Evolutionary conservation across 805 yeast genomes (phyloP).

Genomic region (Saturnispora zaruensis): DNA sequence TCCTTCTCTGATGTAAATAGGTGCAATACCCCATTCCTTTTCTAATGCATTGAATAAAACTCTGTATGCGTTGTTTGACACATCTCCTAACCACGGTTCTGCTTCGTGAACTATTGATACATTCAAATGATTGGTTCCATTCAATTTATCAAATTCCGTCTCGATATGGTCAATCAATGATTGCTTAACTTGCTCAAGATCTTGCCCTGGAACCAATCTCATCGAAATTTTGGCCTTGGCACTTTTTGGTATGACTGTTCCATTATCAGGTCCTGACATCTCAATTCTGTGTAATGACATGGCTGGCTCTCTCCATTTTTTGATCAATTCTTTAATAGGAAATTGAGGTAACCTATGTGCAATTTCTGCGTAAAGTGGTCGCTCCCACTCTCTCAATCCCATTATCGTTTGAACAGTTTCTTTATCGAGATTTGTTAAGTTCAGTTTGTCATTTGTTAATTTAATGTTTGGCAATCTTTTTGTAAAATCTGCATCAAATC

Average conservation of each 20-base stretch:
- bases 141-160: constrained; percentile 38
- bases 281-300: constrained; percentile 75
- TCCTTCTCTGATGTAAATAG: constrained; percentile 87
- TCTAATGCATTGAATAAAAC: constrained; percentile 54
- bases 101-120: constrained; percentile 72
- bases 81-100: constrained; percentile 95
- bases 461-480: not conserved
- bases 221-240: constrained; percentile 74
- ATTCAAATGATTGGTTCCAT: constrained; percentile 53
- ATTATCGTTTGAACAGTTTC: not conserved
- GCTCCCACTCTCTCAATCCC: constrained; percentile 40
- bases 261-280: constrained; percentile 85
- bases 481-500: constrained; percentile 13
- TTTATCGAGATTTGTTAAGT: constrained; percentile 3
- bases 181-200: constrained; percentile 46
- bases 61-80: constrained; percentile 62
- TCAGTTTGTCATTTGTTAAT: not conserved
- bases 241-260: constrained; percentile 79
- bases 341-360: constrained; percentile 28
- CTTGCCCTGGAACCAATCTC: constrained; percentile 86
- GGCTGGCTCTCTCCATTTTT: constrained; percentile 87
- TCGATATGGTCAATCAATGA: constrained; percentile 40
- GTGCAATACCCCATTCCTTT: constrained; percentile 71
- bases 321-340: constrained; percentile 46
- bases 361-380: constrained; percentile 53